These are phyloP conservation scores for Colletotrichum camelliae DNA, from an alignment of 2,329 filamentous ascomycete genomes.

Conservation along the genomic window DNA sequence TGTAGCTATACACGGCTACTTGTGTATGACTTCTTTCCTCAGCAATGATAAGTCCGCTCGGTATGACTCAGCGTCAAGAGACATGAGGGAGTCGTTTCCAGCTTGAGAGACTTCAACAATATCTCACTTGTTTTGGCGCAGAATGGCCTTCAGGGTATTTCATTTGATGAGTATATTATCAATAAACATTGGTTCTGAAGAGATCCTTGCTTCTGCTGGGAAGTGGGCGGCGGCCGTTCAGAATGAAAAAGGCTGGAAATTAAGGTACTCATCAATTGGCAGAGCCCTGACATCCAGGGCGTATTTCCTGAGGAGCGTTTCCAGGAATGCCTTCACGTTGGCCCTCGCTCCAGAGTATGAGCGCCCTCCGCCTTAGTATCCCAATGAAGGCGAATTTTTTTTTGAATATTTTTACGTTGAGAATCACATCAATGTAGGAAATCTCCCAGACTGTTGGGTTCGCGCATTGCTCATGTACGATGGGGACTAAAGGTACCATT, in stretches of 20 bases:
- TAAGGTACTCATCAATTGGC: not conserved
- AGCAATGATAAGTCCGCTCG: not conserved
- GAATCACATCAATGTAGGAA: not conserved
- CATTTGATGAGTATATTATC: not conserved
- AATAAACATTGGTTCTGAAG: not conserved
- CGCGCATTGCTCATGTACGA: not conserved
- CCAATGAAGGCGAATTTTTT: not conserved
- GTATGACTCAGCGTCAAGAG: not conserved
- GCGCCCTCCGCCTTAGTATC: not conserved
- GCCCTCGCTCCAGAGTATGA: not conserved
- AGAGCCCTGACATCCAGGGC: not conserved
- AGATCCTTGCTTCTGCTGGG: not conserved
- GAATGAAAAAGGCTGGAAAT: not conserved
- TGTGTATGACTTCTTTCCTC: not conserved
- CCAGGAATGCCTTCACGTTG: not conserved
- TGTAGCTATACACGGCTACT: not conserved
- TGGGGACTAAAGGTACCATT: not conserved
- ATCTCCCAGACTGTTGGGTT: not conserved
- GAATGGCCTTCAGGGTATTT: not conserved
- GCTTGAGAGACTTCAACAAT: not conserved
- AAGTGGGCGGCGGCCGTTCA: fast-evolving
- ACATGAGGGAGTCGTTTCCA: not conserved
- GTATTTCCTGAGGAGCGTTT: not conserved
- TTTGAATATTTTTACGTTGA: not conserved
- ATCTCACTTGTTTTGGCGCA: not conserved